Percentiles rank a stretch among this genome's conserved stretches.
phyloP scores from a whole-genome alignment of 1,284 basidiomycete genomes.

The Sanghuangporus baumii region DNA sequence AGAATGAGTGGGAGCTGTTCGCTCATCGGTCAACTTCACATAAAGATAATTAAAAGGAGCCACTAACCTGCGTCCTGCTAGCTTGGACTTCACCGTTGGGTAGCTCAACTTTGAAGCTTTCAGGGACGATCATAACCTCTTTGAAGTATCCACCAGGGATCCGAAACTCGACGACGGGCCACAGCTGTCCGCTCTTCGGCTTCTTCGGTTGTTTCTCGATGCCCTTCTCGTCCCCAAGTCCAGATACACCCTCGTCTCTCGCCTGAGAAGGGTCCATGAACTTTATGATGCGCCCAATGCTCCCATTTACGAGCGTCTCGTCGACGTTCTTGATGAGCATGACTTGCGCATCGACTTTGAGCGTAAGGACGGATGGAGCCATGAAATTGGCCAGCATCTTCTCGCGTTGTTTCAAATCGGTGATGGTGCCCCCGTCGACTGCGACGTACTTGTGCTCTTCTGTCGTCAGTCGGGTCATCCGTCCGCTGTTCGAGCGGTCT shows the following conservation, averaged over 20 bases:
- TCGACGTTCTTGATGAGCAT: constrained; percentile 81
- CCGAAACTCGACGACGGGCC: constrained; percentile 77
- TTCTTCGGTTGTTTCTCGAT: constrained; percentile 23
- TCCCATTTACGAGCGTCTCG: constrained; percentile 71
- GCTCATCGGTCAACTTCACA: constrained; percentile 18
- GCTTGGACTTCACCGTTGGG: constrained; percentile 80
- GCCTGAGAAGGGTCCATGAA: constrained; percentile 36
- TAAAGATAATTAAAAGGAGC: constrained; percentile 12
- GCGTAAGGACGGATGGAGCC: constrained; percentile 52
- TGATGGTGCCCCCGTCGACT: constrained; percentile 48
- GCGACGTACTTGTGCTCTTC: constrained; percentile 43
- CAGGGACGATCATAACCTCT: constrained; percentile 62
- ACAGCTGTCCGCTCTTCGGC: constrained; percentile 34
- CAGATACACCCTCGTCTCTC: constrained; percentile 28
- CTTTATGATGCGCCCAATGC: constrained; percentile 59
- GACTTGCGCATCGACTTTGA: constrained; percentile 57
- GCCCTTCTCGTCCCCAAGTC: constrained; percentile 29
- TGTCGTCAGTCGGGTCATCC: constrained; percentile 32
- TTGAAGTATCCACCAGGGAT: constrained; percentile 52
- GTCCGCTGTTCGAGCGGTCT: constrained; percentile 46
- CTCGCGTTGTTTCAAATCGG: constrained; percentile 47
- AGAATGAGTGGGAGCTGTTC: constrained; percentile 72
- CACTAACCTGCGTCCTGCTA: constrained; percentile 57
- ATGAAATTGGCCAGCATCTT: constrained; percentile 73
- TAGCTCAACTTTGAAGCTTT: constrained; percentile 81